A percentile compares a stretch with the other conserved stretches of the same genome.
Conservation (phyloP, 257 asterid genomes). For the Echites panduratus region DNA sequence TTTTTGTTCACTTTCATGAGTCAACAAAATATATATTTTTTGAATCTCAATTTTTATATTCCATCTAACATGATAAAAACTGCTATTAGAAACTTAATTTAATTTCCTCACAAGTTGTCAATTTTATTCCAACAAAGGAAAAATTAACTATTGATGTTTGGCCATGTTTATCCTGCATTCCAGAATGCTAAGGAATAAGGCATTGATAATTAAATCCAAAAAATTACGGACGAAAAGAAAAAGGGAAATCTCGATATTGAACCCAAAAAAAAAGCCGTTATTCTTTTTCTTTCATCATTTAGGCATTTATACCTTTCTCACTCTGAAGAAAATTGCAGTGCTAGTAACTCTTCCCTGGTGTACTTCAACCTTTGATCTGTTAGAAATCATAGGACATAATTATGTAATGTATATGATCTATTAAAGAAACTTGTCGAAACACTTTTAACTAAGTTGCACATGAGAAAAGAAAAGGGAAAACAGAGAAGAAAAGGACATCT, state of each 20-base stretch:
- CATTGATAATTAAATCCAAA: not conserved
- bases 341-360: constrained; percentile 58
- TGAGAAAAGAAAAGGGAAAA: not conserved
- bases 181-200: too few species aligned
- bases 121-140: too few species aligned
- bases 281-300: constrained; percentile 1
- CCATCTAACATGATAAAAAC: too few species aligned
- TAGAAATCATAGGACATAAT: constrained; percentile 14
- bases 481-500: constrained; percentile 5
- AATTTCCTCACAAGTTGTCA: too few species aligned
- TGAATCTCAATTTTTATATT: too few species aligned
- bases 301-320: constrained; percentile 19
- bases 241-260: not conserved
- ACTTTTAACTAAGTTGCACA: not conserved
- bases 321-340: constrained; percentile 36
- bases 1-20: too few species aligned
- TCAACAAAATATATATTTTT: too few species aligned
- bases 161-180: too few species aligned
- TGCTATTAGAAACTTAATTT: too few species aligned
- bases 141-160: too few species aligned
- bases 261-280: not conserved
- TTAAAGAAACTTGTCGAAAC: not conserved
- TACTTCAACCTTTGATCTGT: constrained; percentile 93
- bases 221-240: not conserved
- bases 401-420: constrained; percentile 6